Evolutionary conservation across 768 basidiomycete species (phyloP).

Genomic region (Pulveroboletus sp.): DNA sequence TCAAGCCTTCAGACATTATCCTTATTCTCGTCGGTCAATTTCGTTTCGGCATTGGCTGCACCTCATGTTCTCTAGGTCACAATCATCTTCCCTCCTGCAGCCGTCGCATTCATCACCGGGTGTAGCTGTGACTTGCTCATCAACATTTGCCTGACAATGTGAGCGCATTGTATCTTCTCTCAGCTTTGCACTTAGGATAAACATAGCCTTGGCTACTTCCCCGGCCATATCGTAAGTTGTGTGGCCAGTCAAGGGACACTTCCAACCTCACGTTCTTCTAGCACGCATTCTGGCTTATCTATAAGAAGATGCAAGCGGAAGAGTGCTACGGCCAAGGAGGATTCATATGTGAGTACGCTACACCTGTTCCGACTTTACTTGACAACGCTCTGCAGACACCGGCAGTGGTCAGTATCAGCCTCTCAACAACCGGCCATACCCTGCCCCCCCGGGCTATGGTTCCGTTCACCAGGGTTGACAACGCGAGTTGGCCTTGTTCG

Average conservation of each 20-base stretch:
- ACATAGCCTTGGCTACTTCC: constrained; percentile 68
- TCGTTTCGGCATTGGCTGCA: no score
- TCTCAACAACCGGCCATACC: constrained; percentile 17
- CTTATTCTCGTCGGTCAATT: constrained; percentile 62
- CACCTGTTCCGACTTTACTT: neutral
- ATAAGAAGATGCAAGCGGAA: constrained; percentile 85
- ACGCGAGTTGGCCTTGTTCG: neutral
- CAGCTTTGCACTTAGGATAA: neutral
- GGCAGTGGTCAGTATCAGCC: constrained; percentile 38
- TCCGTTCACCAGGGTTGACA: constrained; percentile 20
- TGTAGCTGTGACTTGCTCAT: constrained; percentile 86
- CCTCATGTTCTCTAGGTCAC: constrained; percentile 47
- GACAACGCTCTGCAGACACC: constrained; percentile 24
- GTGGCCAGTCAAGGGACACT: neutral
- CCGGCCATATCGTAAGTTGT: constrained; percentile 48
- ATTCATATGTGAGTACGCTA: constrained; percentile 60
- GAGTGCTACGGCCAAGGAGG: constrained; percentile 75
- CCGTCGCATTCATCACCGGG: constrained; percentile 70
- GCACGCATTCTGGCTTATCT: constrained; percentile 90
- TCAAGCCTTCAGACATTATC: constrained; percentile 66
- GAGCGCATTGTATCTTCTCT: constrained; percentile 19
- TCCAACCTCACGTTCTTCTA: constrained; percentile 14
- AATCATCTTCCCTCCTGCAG: constrained; percentile 79
- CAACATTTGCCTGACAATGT: constrained; percentile 78
- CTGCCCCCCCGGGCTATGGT: constrained; percentile 34